A percentile compares a stretch with the other conserved stretches of the same genome.
These are phyloP conservation scores for Naganishia friedmannii DNA, from an alignment of 768 basidiomycete genomes.

Conservation along the genomic window DNA sequence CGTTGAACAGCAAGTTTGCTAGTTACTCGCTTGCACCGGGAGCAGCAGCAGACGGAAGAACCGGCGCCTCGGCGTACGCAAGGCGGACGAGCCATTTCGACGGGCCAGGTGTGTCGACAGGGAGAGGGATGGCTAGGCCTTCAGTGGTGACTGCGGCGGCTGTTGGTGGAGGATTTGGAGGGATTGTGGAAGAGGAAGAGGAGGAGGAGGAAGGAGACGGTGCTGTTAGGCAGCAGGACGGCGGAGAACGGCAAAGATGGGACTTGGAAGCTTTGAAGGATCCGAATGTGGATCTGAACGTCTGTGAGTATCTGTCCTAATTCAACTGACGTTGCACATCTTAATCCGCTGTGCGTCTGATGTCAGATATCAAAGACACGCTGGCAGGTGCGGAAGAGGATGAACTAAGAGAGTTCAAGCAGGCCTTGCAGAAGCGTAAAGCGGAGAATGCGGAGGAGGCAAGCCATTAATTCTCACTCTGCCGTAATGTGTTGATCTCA, in stretches of 20 bases:
- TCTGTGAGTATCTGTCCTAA: slow-evolving; percentile 64
- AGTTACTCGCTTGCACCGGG: not conserved
- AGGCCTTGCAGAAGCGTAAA: slow-evolving; percentile 64
- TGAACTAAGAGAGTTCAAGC: slow-evolving; percentile 49
- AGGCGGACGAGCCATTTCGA: slow-evolving; percentile 32
- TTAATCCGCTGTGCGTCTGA: slow-evolving; percentile 1
- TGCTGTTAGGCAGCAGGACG: slow-evolving; percentile 51
- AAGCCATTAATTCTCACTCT: not conserved
- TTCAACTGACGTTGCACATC: not conserved
- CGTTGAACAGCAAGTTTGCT: slow-evolving; percentile 5
- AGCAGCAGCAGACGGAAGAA: slow-evolving; percentile 25
- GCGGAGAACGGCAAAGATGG: slow-evolving; percentile 52
- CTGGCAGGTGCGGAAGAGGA: slow-evolving; percentile 51
- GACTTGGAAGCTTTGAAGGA: slow-evolving; percentile 65
- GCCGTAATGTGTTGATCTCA: slow-evolving; percentile 43
- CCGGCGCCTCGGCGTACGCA: slow-evolving; percentile 26
- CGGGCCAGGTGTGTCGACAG: not conserved
- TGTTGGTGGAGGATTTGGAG: slow-evolving; percentile 44
- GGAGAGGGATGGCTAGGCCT: not conserved
- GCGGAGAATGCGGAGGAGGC: slow-evolving; percentile 70
- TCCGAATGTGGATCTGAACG: slow-evolving; percentile 81
- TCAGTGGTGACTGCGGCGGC: not conserved
- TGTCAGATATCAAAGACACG: slow-evolving; percentile 43
- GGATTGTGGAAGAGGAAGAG: slow-evolving; percentile 57
- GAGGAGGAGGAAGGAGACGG: slow-evolving; percentile 56